These are phyloP conservation scores for Cyberlindnera bimundalis DNA, from an alignment of 805 yeast genomes.

Conservation along the genomic window DNA sequence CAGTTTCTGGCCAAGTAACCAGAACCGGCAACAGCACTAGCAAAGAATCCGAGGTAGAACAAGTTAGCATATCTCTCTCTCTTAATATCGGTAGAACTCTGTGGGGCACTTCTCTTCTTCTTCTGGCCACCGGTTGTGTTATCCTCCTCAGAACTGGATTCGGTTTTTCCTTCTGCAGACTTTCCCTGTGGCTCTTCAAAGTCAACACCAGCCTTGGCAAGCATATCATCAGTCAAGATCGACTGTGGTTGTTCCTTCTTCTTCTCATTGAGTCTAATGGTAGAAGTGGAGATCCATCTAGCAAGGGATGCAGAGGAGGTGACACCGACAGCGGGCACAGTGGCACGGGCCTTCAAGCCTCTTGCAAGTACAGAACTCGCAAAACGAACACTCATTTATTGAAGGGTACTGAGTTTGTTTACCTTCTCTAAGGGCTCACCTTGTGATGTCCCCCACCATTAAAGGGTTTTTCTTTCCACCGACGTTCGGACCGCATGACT, in stretches of 20 bases:
- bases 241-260: constrained; percentile 37
- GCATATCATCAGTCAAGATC: constrained; percentile 74
- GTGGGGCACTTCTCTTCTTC: constrained; percentile 42
- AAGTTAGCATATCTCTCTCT: constrained; percentile 79
- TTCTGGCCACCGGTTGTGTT: too few relatives aligned
- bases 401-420: too few relatives aligned
- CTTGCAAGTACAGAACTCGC: constrained; percentile 6
- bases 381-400: constrained; percentile 14
- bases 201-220: constrained; percentile 83
- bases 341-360: constrained; percentile 5
- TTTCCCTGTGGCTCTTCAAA: constrained; percentile 30
- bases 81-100: constrained; percentile 73
- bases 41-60: constrained; percentile 56
- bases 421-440: too few relatives aligned
- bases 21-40: constrained; percentile 48
- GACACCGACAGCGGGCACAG: constrained; percentile 2
- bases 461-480: too few relatives aligned
- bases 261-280: constrained; percentile 14
- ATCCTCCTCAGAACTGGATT: too few relatives aligned
- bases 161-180: constrained; percentile 9
- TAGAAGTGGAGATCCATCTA: constrained; percentile 22
- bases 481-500: too few relatives aligned
- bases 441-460: too few relatives aligned
- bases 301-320: constrained; percentile 1
- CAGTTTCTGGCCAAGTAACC: constrained; percentile 82